Evolutionary conservation across 768 basidiomycete genomes (phyloP).

Genomic region (Pleurotus ostreatus): DNA sequence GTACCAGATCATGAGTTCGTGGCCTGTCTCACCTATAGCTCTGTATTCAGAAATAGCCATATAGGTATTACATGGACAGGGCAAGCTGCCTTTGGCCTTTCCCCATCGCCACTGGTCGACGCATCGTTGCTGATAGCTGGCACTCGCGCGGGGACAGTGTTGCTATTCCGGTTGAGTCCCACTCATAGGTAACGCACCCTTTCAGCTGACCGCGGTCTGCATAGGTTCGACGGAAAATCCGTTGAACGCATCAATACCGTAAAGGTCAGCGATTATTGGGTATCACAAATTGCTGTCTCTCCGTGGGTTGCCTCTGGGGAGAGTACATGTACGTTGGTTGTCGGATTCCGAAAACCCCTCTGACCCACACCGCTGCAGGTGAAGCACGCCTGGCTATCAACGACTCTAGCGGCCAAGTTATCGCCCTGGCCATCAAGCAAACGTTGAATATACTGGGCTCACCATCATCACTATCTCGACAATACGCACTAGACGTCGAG

Average conservation of each 20-base stretch:
- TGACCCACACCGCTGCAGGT: slow-evolving; percentile 31
- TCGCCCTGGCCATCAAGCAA: slow-evolving; percentile 52
- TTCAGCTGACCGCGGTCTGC: too few relatives aligned
- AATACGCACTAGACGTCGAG: slow-evolving; percentile 28
- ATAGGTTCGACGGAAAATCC: too few relatives aligned
- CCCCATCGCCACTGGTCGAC: slow-evolving; percentile 46
- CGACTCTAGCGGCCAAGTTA: slow-evolving; percentile 53
- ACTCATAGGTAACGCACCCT: too few relatives aligned
- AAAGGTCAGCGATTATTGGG: slow-evolving; percentile 53
- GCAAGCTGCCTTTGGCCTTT: slow-evolving; percentile 52
- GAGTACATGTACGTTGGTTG: slow-evolving; percentile 28
- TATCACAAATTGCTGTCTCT: slow-evolving; percentile 59
- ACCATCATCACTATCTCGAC: slow-evolving; percentile 24
- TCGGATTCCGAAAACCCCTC: too few relatives aligned
- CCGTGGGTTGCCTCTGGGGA: slow-evolving; percentile 39
- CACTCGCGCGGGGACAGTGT: slow-evolving; percentile 59
- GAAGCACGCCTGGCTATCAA: slow-evolving; percentile 56
- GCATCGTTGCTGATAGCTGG: slow-evolving; percentile 69
- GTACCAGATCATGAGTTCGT: slow-evolving; percentile 52
- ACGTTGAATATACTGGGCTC: slow-evolving; percentile 24
- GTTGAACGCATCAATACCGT: too few relatives aligned
- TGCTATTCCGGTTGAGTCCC: slow-evolving; percentile 48
- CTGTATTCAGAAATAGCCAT: too few relatives aligned
- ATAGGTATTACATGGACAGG: slow-evolving; percentile 69
- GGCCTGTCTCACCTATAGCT: neutral